Conservation (phyloP, 2,329 filamentous ascomycete species). For the Nothophaeocryptopus gaeumannii region DNA sequence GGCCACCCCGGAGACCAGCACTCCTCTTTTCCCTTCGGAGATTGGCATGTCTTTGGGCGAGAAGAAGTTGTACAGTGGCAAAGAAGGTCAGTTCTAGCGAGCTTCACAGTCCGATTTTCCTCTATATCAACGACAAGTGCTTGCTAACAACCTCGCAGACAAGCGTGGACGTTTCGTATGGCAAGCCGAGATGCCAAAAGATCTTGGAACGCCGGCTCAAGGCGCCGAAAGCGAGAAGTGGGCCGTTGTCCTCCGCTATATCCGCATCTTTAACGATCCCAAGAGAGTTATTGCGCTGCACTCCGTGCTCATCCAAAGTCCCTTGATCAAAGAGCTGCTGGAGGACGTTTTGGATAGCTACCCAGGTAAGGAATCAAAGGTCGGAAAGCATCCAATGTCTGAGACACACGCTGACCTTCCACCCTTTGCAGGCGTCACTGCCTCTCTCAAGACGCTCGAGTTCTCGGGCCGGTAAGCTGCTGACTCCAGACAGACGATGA, state of each 20-base stretch:
- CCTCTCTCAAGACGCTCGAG: conserved; percentile 58
- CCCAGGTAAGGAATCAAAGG: no score
- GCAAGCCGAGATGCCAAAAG: conserved; percentile 37
- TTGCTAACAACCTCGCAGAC: neutral
- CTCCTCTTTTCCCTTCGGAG: no score
- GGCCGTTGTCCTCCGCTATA: conserved; percentile 59
- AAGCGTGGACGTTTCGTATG: conserved; percentile 5
- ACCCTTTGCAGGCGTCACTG: conserved; percentile 61
- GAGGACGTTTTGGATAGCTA: conserved; percentile 56
- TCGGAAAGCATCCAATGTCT: no score
- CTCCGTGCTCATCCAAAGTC: conserved; percentile 63
- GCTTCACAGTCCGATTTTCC: no score
- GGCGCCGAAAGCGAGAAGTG: conserved; percentile 61
- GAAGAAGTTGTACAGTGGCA: conserved; percentile 47
- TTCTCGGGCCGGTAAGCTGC: conserved; percentile 45
- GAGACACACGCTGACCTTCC: no score
- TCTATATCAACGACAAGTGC: no score
- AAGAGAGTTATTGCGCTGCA: conserved; percentile 58
- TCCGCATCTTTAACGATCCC: conserved; percentile 50
- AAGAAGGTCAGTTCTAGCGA: no score
- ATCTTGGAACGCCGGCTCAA: conserved; percentile 57
- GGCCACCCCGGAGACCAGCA: no score
- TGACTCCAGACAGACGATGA: conserved; percentile 40
- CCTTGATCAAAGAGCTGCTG: conserved; percentile 57
- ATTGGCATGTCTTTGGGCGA: no score